Evolutionary conservation across 495 filamentous ascomycete species (phyloP), one percentile per base, ranked within the genome.

Genomic region (Lasiosphaeris hirsuta): DNA sequence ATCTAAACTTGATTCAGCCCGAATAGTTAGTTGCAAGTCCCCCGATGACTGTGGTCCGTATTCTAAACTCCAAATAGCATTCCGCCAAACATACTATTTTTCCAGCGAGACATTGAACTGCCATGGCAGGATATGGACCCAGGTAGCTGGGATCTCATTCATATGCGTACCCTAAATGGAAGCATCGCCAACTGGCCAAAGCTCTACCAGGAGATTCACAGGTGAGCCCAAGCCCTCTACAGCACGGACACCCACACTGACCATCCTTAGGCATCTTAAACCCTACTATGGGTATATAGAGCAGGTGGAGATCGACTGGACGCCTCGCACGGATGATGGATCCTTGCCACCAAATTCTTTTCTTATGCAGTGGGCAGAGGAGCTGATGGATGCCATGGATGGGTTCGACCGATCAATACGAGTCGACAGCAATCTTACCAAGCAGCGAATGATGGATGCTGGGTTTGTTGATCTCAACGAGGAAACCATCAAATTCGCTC

Each of bases 251-350:
- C 35, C 9, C 10, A 18, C 35, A 30, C 57, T 50, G 30, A 60
- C 69, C 39, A 69, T 47, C 9, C 39, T 48, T 45, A 85, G 86
- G 40, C 91, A 96, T 62, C 81, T 96, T n/a, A 86, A 82, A 58
- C 90, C 92, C 9, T 85, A 87, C 4, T 74, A 69, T 54, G 92
- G 90, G 10, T 85, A 82, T 71, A 76, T 96, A 45, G 93, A 97
- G 71, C 92, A 96, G 53, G 84, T 96, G n/a, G 93, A 97, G 67
- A 89, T 97, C 35, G 91, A 97, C 68, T 84, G 88, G 47, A 74
- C 81, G 19, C 90, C 90, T n/a, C 87, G 84, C 23, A 89, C 84
- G 57, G 89, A 93, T 54, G 87, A 91, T 62, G 79, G 82, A 66
- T 68, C 69, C 7, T 56, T 84, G 64, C 70, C 82, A 40, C 57